Conservation (phyloP, 2,329 filamentous ascomycete genomes). For the Fusarium bulbicola region DNA sequence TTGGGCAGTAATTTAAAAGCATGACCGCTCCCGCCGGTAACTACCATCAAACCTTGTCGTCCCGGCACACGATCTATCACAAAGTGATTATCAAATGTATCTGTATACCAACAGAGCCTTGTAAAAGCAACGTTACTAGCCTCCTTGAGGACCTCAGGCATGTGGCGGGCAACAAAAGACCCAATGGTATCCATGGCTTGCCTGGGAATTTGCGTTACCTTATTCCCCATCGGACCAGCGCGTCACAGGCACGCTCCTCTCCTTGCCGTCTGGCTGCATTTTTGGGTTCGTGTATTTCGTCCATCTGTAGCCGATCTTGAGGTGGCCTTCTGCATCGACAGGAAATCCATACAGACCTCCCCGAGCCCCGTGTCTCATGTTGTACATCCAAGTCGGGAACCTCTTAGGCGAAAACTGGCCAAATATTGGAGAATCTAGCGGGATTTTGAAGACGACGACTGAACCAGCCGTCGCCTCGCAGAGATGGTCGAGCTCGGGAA, state of each 20-base stretch:
- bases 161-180: conserved; percentile 49
- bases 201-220: conserved; percentile 27
- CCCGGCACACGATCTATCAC: conserved; percentile 16
- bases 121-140: conserved; percentile 45
- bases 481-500: conserved; percentile 52
- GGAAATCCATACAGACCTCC: conserved; percentile 43
- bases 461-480: conserved; percentile 60
- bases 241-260: conserved; percentile 52
- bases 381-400: conserved; percentile 55
- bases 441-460: conserved; percentile 55
- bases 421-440: conserved; percentile 48
- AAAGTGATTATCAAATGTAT: conserved; percentile 29
- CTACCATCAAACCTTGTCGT: conserved; percentile 11
- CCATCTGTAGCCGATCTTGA: conserved; percentile 45
- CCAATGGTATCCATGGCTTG: conserved; percentile 8
- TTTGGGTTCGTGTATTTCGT: conserved; percentile 52
- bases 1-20: conserved; percentile 40
- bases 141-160: conserved; percentile 52
- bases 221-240: conserved; percentile 43
- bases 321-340: conserved; percentile 31
- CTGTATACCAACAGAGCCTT: conserved; percentile 58
- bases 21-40: conserved; percentile 17
- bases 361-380: conserved; percentile 27
- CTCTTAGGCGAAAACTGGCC: conserved; percentile 51
- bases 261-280: conserved; percentile 45